Evolutionary conservation across 202 grass and related monocot genomes (phyloP), one percentile per base, ranked within the genome.

Genomic region (Elaeis oleifera): DNA sequence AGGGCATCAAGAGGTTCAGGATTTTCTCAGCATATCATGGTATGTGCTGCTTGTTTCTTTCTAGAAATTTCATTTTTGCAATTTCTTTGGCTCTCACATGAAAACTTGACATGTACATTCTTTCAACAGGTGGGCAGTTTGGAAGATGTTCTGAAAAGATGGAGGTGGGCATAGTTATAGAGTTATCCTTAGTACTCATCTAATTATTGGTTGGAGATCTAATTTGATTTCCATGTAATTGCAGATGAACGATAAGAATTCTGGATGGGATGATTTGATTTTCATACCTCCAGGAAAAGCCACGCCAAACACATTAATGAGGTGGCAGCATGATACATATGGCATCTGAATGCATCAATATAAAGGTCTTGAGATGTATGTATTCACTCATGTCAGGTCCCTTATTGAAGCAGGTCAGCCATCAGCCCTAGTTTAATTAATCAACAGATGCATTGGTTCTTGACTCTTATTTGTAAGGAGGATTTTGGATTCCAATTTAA

Each of bases 211-310:
- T 19, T 17, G 13, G 16, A 67, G 6, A 55, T 71, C 51, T 58
- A 6, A 59, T 15, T 7, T 17, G 28, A 23, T 73, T 74, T 25
- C 53, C 56, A 67, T 9, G 11, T 14, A 44, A 44, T 13, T 72
- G 65, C 88, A 92, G 94, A 97, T 92, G 56, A 97, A 92, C 73
- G 80, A 82, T 25, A 82, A 82, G 55, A 81, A 99, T 71, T 99
- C 94, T 60, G 88, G 94, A 39, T 99, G 88, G 94, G 94, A 99
- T 73, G 94, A 92, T 67, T 92, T 99, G 75, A 92, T 99, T 60
- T 99, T 92, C 71, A 89, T 99, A 54, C 85, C 88, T 21, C 94
- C 88, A 72, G 94, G 88, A 31, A 99, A 77, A 89, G 26, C 49
- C 82, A 83, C 28, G 84, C 65, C 23, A 77, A 99, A 58, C 88